A percentile compares a stretch with the other conserved stretches of the same genome.
Evolutionary conservation across 2,329 filamentous ascomycete genomes (phyloP).

Genomic region (Nannizzia gypsea): DNA sequence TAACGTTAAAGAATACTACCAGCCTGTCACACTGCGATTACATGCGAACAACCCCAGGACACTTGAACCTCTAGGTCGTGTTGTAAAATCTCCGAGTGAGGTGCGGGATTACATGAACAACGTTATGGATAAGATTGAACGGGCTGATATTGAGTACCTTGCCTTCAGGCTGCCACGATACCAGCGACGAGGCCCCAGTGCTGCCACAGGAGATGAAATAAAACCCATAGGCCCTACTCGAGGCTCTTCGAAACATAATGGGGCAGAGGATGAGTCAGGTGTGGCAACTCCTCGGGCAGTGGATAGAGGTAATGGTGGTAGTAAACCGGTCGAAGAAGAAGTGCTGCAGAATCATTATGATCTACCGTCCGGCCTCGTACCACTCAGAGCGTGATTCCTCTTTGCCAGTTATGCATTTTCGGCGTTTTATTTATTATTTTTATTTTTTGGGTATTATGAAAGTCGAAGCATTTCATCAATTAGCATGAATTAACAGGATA

Average conservation of each 20-base stretch:
- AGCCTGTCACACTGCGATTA: conserved; percentile 46
- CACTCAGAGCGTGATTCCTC: conserved; percentile 12
- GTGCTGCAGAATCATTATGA: conserved; percentile 34
- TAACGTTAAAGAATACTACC: conserved; percentile 36
- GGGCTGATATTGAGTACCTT: conserved; percentile 45
- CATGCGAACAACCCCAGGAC: conserved; percentile 41
- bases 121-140: conserved; percentile 45
- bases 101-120: conserved; percentile 46
- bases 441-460: neutral
- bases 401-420: neutral
- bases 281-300: neutral
- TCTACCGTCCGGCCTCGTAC: conserved; percentile 26
- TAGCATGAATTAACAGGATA: neutral
- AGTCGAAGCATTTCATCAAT: neutral
- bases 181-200: conserved; percentile 11
- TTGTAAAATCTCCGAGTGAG: conserved; percentile 44
- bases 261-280: neutral
- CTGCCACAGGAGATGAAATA: conserved; percentile 19
- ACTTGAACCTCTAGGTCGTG: conserved; percentile 44
- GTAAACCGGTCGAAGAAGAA: conserved; percentile 24
- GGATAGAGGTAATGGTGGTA: conserved; percentile 16
- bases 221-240: neutral
- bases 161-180: conserved; percentile 44
- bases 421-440: neutral
- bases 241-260: neutral